phyloP scores from a whole-genome alignment of 2,329 filamentous ascomycete genomes.

The Cladosporium oxysporum region DNA sequence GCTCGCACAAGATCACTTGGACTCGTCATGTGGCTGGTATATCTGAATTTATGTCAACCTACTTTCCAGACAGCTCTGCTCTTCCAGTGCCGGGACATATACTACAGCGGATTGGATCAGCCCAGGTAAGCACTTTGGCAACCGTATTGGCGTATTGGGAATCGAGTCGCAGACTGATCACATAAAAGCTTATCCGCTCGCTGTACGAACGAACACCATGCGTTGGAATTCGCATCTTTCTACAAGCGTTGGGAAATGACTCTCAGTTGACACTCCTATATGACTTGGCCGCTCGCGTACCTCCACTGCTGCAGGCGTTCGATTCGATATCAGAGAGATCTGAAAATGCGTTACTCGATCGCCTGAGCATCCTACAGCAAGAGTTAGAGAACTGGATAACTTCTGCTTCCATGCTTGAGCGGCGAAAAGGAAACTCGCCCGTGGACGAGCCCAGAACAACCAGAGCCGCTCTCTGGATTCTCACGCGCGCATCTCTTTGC shows the following conservation, averaged over 20 bases:
- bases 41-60: background rate
- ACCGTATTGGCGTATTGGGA: background rate
- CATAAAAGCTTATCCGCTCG: background rate
- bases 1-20: background rate
- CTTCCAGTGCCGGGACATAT: background rate
- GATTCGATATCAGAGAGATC: background rate
- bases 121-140: background rate
- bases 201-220: background rate
- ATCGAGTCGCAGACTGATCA: background rate
- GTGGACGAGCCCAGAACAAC: background rate
- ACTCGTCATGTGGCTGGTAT: background rate
- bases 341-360: background rate
- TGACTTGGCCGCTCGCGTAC: background rate
- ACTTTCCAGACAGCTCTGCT: too few species aligned
- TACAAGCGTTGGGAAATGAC: background rate
- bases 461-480: background rate
- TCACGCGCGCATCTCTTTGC: background rate
- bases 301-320: background rate
- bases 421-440: background rate
- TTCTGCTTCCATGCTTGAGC: background rate
- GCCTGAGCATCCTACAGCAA: background rate
- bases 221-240: background rate
- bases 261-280: background rate
- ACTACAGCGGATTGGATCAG: background rate
- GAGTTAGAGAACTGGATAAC: background rate